Conservation (phyloP, 2,329 filamentous ascomycete genomes). For the Dendryphion nanum region DNA sequence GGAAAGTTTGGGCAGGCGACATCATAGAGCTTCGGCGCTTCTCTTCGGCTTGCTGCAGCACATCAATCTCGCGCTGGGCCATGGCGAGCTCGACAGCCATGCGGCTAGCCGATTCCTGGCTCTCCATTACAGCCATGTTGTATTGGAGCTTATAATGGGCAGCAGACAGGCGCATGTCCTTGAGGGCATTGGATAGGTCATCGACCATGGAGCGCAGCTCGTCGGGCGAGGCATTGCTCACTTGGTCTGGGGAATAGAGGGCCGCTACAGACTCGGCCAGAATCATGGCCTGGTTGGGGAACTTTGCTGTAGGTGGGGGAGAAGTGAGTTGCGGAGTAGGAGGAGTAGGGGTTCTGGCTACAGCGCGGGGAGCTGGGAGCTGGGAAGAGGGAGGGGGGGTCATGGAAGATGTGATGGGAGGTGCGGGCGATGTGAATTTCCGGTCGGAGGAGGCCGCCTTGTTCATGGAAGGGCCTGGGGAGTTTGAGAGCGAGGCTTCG, state of each 20-base stretch:
- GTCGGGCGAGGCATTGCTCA: constrained; percentile 51
- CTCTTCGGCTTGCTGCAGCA: constrained; percentile 72
- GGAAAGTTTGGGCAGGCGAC: constrained; percentile 52
- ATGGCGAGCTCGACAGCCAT: constrained; percentile 91
- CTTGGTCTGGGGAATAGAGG: constrained; percentile 51
- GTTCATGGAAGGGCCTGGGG: constrained; percentile 15
- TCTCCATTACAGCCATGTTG: constrained; percentile 79
- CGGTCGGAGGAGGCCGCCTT: constrained; percentile 23
- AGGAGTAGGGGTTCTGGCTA: constrained; percentile 50
- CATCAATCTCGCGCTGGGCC: constrained; percentile 83
- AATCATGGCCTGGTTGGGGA: constrained; percentile 24
- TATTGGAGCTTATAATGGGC: constrained; percentile 91
- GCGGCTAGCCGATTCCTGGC: constrained; percentile 78
- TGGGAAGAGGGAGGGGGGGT: constrained; percentile 66
- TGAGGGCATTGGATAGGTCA: constrained; percentile 52
- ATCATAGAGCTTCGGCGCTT: constrained; percentile 59
- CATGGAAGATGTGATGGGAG: constrained; percentile 52
- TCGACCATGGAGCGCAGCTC: constrained; percentile 56
- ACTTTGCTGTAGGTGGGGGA: constrained; percentile 45
- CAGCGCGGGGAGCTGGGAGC: constrained; percentile 41
- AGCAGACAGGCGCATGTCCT: constrained; percentile 74
- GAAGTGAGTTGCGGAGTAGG: constrained; percentile 49
- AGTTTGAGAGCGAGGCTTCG: constrained; percentile 19
- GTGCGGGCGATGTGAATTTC: constrained; percentile 41
- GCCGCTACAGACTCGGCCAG: constrained; percentile 34